Percentiles rank a stretch among this genome's conserved stretches.
Conservation (phyloP, 352 stramenopile species). For the Halophytophthora batemanensis region DNA sequence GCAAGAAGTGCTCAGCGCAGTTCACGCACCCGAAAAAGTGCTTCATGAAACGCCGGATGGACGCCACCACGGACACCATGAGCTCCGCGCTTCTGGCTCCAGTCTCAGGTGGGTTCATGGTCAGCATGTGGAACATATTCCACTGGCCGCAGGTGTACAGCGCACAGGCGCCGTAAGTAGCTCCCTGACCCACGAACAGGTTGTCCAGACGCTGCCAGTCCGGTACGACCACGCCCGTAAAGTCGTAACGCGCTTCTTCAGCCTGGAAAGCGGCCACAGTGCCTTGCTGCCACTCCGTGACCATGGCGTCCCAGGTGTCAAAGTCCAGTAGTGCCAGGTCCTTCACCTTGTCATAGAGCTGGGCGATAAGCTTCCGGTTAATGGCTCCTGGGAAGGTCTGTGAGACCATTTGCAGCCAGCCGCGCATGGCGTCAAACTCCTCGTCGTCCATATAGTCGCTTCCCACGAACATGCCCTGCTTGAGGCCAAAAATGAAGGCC, state of each 20-base stretch:
- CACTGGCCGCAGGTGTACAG: conserved; percentile 83
- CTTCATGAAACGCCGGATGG: conserved; percentile 81
- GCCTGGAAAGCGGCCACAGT: conserved; percentile 49
- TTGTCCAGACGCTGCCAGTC: conserved; percentile 68
- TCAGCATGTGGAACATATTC: conserved; percentile 88
- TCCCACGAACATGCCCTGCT: conserved; percentile 74
- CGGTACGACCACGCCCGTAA: conserved; percentile 37
- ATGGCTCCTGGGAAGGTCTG: conserved; percentile 70
- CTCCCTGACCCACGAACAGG: conserved; percentile 63
- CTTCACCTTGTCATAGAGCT: conserved; percentile 45
- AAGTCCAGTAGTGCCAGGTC: conserved; percentile 64
- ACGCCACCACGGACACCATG: conserved; percentile 64
- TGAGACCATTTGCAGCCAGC: conserved; percentile 71
- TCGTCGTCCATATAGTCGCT: conserved; percentile 72
- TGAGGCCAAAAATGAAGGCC: conserved; percentile 78
- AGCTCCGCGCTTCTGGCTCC: conserved; percentile 40
- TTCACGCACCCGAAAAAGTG: conserved; percentile 83
- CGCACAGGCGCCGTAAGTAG: conserved; percentile 64
- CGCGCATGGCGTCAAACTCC: conserved; percentile 74
- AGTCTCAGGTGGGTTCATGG: conserved; percentile 55
- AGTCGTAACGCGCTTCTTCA: conserved; percentile 54
- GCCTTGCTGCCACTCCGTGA: conserved; percentile 59
- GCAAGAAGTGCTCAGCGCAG: conserved; percentile 77
- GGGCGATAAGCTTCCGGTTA: conserved; percentile 64
- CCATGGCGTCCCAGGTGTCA: conserved; percentile 59